phyloP scores from a whole-genome alignment of 2,329 filamentous ascomycete species.

The Sporothrix curviconia region DNA sequence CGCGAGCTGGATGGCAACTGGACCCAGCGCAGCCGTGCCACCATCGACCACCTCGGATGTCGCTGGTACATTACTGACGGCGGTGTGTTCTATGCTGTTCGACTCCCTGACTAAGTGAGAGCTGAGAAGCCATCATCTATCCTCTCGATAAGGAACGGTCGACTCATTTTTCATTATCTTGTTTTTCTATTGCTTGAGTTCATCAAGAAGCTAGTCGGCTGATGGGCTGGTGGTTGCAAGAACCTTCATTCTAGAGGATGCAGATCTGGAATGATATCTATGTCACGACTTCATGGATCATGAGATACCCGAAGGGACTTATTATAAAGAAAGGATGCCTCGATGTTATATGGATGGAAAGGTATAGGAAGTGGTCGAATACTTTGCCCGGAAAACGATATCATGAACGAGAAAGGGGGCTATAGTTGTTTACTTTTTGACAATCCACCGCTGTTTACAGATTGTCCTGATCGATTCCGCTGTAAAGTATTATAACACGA shows the following conservation, averaged over 20 bases:
- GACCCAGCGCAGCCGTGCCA: constrained; percentile 52
- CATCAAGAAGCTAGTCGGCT: too few relatives aligned
- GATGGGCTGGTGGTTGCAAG: too few relatives aligned
- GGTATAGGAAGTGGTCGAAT: neutral
- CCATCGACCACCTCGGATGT: constrained; percentile 51
- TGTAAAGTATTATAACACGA: too few relatives aligned
- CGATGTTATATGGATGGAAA: neutral
- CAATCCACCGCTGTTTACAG: neutral
- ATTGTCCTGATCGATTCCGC: too few relatives aligned
- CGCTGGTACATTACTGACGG: constrained; percentile 54
- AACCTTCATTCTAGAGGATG: too few relatives aligned
- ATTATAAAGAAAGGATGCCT: neutral
- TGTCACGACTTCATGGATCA: neutral
- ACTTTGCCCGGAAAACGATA: neutral
- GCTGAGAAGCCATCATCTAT: too few relatives aligned
- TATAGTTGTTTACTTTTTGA: neutral
- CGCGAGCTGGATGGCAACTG: constrained; percentile 55
- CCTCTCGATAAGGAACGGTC: too few relatives aligned
- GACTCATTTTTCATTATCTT: neutral
- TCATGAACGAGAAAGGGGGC: neutral
- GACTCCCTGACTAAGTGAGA: constrained; percentile 36
- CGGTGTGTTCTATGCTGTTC: constrained; percentile 56
- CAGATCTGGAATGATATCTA: too few relatives aligned
- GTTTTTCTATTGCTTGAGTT: neutral
- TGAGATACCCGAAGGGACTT: neutral